These are phyloP conservation scores for Saccharomyces kudriavzevii DNA, from an alignment of 805 yeast genomes.

Conservation along the genomic window DNA sequence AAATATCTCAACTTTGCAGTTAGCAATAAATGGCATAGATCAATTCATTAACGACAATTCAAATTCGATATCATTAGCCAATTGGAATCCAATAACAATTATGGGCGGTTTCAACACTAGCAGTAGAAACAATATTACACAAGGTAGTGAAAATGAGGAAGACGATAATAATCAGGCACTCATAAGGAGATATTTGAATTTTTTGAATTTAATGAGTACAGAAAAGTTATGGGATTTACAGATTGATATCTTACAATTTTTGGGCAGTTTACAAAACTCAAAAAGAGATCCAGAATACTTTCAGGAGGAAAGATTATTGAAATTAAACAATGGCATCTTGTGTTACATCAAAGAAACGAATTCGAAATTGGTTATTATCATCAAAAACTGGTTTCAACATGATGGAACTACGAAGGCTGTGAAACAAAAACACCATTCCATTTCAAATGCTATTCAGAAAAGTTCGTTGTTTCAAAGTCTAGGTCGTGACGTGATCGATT, in stretches of 20 bases:
- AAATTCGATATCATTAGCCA: not conserved
- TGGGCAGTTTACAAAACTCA: slow-evolving; percentile 13
- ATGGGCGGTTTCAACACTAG: slow-evolving; percentile 15
- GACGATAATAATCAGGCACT: not conserved
- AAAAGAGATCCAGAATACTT: slow-evolving; percentile 7
- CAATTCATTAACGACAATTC: slow-evolving; percentile 7
- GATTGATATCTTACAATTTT: slow-evolving; percentile 15
- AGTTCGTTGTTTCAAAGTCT: slow-evolving; percentile 13
- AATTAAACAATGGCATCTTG: slow-evolving; percentile 27
- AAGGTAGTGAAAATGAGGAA: not conserved
- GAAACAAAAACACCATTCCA: not conserved
- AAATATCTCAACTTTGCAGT: slow-evolving; percentile 12
- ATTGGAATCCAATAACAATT: slow-evolving; percentile 11
- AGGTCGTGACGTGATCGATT: slow-evolving; percentile 17
- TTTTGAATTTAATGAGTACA: slow-evolving; percentile 15
- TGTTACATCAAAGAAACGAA: slow-evolving; percentile 23
- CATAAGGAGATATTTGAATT: slow-evolving; percentile 11
- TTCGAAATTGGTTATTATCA: slow-evolving; percentile 12
- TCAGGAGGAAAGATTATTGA: slow-evolving; percentile 24
- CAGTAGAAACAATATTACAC: not conserved
- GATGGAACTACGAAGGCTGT: not conserved
- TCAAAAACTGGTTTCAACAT: slow-evolving; percentile 27
- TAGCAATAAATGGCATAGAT: slow-evolving; percentile 25
- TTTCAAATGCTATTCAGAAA: not conserved
- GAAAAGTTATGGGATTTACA: slow-evolving; percentile 23